Evolutionary conservation across 805 yeast species (phyloP).

Genomic region (Suhomyces canberraensis): DNA sequence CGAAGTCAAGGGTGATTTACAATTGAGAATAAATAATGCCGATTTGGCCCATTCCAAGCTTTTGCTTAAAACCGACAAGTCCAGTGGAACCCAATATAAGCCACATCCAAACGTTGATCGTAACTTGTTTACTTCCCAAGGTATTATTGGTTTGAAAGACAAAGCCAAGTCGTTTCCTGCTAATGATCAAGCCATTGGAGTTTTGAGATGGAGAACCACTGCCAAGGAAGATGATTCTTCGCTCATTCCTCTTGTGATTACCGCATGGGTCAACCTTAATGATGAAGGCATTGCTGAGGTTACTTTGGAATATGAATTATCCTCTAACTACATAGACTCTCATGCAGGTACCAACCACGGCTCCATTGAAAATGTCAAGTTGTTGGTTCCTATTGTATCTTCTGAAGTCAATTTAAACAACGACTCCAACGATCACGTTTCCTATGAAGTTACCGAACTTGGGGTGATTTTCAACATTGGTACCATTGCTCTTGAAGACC

Average conservation of each 20-base stretch:
- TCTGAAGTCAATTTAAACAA: constrained; percentile 50
- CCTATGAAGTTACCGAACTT: constrained; percentile 58
- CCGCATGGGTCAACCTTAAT: constrained; percentile 79
- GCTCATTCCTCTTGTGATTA: constrained; percentile 61
- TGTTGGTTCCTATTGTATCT: constrained; percentile 66
- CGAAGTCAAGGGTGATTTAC: constrained; percentile 88
- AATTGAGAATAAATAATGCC: constrained; percentile 80
- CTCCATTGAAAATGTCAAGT: constrained; percentile 49
- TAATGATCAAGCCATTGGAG: constrained; percentile 86
- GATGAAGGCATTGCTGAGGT: constrained; percentile 63
- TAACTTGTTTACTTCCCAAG: constrained; percentile 53
- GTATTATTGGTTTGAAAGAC: constrained; percentile 73
- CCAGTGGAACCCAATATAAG: constrained; percentile 66
- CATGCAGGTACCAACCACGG: constrained; percentile 30
- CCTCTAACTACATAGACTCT: constrained; percentile 33
- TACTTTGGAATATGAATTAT: constrained; percentile 85
- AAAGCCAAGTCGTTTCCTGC: constrained; percentile 80
- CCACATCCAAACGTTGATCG: constrained; percentile 97
- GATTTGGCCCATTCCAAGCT: constrained; percentile 66
- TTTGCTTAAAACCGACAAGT: constrained; percentile 48
- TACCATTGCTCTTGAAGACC: constrained; percentile 47
- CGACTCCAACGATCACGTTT: constrained; percentile 45
- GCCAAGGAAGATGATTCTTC: constrained; percentile 54
- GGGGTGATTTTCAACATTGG: constrained; percentile 69
- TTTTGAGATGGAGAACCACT: constrained; percentile 84